Evolutionary conservation across 176 grass and related monocot species (phyloP), one percentile per base, ranked within the genome.

Genomic region (Aegilops tauschii): DNA sequence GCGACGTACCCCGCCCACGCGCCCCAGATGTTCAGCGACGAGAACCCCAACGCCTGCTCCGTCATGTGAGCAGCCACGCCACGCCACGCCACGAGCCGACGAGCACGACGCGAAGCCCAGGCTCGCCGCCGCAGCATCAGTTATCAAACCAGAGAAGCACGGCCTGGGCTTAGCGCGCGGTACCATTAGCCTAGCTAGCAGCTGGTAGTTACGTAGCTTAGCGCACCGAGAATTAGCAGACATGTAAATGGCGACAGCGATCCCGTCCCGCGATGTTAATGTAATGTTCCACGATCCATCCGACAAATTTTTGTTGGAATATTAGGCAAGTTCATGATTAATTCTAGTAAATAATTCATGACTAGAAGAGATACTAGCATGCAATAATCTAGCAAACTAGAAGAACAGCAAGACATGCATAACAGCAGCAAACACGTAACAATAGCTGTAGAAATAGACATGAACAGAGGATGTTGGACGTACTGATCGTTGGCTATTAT

Each of bases 21-120:
- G 27, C 93, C 93, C 28, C 97, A 96, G 92, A 88, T 98, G 80
- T 98, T 98, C 65, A 98, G 97, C 86, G 97, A 98, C 88, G 97
- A 98, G 89, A 98, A 98, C 72, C 96, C 97, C 21, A 98, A 98
- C 86, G 97, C 97, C 30, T 98, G 97, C 78, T 93, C 80, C 30
- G 76, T 94, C 61, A 98, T 94, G 96, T 98, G 80, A 98, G 8
- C 44, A 2, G 28, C 1, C 34, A 5, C 7, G 36, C 36, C 36
- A 34, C 32, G 32, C 32, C 32, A 37, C 76, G 31, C 1, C 13
- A 54, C 14, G 47, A 5, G 16, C 16, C 50, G 50, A 13, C 66
- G 27, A 16, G 12, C 64, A 66, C 28, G 27, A 16, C 64, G 64
- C 64, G 0, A 66, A 16, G 50, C 31, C 79, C n/a, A n/a, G 10